Base-by-base conservation (phyloP, 2,329 filamentous ascomycete species). In the Nemania sp. region DNA sequence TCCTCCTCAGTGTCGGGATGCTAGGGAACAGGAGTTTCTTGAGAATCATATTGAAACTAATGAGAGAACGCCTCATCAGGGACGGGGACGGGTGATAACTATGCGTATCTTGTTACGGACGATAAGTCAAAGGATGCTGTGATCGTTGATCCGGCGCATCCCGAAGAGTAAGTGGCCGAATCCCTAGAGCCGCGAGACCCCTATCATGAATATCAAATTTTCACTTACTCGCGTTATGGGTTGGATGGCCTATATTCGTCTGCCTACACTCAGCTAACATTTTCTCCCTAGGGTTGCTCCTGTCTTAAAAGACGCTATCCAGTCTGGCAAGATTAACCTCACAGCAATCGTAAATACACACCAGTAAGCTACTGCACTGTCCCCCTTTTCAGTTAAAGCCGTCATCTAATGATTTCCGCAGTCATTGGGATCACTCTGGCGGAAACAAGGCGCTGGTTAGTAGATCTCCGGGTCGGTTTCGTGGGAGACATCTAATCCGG, bases 261-360 rank as follows among this genome's bases (percentile, higher is more conserved):
- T n/a, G 18, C 20, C 51, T 26, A 20, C 32, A 22, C 26, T 47
- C 41, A 15, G 18, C 64, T 69, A 35, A 72, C 24, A 67, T 22
- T 24, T n/a, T 18, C 27, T 15, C n/a, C 20, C n/a, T 55, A 90
- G 88, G 74, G 88, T 91, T 54, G 80, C 84, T 0, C 88, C 88
- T 0, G 80, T 90, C 18, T 81, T 99, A 60, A 90, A 95, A 78
- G 86, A 94, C 72, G 90, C 92, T 67, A 90, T 93, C 5, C 82
- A 89, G 47, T 82, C 84, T 24, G 90, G 91, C 18, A 87, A 88
- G 73, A 93, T 97, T 77, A 94, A 97, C 74, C 82, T 99, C 70
- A 94, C 87, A 26, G 92, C 90, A 57, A 97, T 99, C 77, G 90
- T 98, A 76, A 99, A 99, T 78, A 99, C 96, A 1, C 96, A 99